Evolutionary conservation across 2,329 filamentous ascomycete species (phyloP), one percentile per base, ranked within the genome.

Genomic region (Coleophoma cylindrospora): DNA sequence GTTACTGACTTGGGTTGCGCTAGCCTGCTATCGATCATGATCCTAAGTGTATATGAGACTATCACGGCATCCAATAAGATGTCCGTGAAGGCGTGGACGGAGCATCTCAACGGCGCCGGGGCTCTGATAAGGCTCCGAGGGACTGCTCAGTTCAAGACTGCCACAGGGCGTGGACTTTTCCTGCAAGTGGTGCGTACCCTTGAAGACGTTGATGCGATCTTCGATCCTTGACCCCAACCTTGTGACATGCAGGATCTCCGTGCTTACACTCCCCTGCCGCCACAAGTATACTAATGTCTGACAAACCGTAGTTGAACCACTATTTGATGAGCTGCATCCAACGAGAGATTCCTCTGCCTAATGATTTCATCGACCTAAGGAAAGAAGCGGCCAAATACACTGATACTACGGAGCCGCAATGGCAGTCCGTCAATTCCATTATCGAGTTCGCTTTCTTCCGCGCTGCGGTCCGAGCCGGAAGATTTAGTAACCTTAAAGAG

Each of bases 21-120:
- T 19, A 44, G 41, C 2, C 74, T 79, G 70, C 69, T 79, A 9
- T 71, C 73, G 2, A 70, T 79, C 13, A 66, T 79, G 43, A 73
- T 79, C 43, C 67, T 79, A 13, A 72, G 74, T 45, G 72, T 75
- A 5, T 79, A 75, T 54, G 75, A 79, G 58, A 75, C 75, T 62
- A 68, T 77, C 56, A 70, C 73, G 10, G 74, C 74, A 34, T 36
- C 37, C 15, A 32, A 34, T 10, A 19, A 15, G 14, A 15, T 11
- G 13, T 48, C 46, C 13, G 2, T 48, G 14, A 48, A 67, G 44
- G 74, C 74, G 3, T 79, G 76, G 71, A 71, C 76, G 52, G 67
- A 75, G 47, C 76, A 79, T 55, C 69, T 79, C 46, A 74, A 71
- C 47, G 75, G 75, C 17, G 76, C 76, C 2, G 70, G 71, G 3